Evolutionary conservation across 768 basidiomycete genomes (phyloP).

Genomic region (Boletellus emodensis): DNA sequence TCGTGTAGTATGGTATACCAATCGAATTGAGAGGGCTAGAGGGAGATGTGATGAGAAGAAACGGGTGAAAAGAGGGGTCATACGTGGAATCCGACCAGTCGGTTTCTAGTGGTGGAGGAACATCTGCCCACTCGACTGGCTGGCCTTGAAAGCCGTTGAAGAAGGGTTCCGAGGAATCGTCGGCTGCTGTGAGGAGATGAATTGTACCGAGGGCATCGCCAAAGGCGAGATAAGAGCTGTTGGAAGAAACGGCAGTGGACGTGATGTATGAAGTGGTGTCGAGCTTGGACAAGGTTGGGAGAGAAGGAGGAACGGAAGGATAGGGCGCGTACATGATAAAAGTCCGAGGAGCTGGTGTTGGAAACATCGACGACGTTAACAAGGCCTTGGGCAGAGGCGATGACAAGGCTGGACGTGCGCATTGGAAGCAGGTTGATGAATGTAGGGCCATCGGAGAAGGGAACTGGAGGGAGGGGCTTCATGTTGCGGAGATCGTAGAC

Average conservation of each 20-base stretch:
- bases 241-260: constrained; percentile 76
- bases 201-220: constrained; percentile 84
- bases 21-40: constrained; percentile 80
- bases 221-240: constrained; percentile 88
- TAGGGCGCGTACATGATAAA: constrained; percentile 62
- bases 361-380: constrained; percentile 82
- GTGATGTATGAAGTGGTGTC: constrained; percentile 74
- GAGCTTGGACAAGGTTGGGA: constrained; percentile 40
- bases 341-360: constrained; percentile 64
- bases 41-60: background rate
- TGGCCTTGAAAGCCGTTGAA: constrained; percentile 91
- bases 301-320: background rate
- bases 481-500: constrained; percentile 86
- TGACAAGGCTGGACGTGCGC: constrained; percentile 65
- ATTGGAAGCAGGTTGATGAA: constrained; percentile 81
- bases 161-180: constrained; percentile 52
- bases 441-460: constrained; percentile 82
- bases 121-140: constrained; percentile 80
- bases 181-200: constrained; percentile 76
- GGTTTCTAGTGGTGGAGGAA: constrained; percentile 61
- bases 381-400: constrained; percentile 78
- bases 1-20: constrained; percentile 82
- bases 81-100: constrained; percentile 84
- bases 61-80: constrained; percentile 21
- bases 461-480: constrained; percentile 76